Percentiles rank a stretch among this genome's conserved stretches.
Evolutionary conservation across 1,139 yeast genomes (phyloP).

Genomic region (Blastobotrys arbuscula): DNA sequence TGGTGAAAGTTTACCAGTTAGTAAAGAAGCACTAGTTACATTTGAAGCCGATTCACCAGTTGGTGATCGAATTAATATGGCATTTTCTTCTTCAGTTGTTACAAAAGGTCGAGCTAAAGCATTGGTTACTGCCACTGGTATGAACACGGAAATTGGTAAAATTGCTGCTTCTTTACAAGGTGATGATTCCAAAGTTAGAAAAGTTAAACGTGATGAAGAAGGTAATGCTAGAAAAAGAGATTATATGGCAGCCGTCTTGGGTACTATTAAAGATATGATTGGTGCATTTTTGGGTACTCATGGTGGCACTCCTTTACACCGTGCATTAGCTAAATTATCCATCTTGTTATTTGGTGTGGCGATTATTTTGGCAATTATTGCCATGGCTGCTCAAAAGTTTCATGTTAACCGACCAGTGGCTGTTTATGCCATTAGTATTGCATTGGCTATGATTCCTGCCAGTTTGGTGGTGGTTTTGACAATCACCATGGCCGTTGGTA

Average conservation of each 20-base stretch:
- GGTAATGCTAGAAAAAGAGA: slow-evolving; percentile 42
- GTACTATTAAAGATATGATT: slow-evolving; percentile 46
- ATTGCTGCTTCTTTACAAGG: slow-evolving; percentile 61
- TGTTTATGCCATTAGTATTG: slow-evolving; percentile 77
- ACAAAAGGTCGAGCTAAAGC: slow-evolving; percentile 76
- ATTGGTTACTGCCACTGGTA: slow-evolving; percentile 60
- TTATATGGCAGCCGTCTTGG: slow-evolving; percentile 43
- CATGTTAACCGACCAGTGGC: slow-evolving; percentile 66
- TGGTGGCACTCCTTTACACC: slow-evolving; percentile 72
- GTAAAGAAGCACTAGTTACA: slow-evolving; percentile 44
- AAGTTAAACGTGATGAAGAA: slow-evolving; percentile 34
- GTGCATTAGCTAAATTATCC: slow-evolving; percentile 65
- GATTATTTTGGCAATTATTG: slow-evolving; percentile 69
- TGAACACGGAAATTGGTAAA: slow-evolving; percentile 69
- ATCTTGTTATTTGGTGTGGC: slow-evolving; percentile 64
- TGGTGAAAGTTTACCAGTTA: slow-evolving; percentile 76
- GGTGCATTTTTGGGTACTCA: slow-evolving; percentile 70
- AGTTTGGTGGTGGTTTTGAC: slow-evolving; percentile 56
- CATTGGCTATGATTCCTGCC: slow-evolving; percentile 70
- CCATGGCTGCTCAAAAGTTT: slow-evolving; percentile 73
- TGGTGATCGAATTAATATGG: slow-evolving; percentile 74
- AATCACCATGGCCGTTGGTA: slow-evolving; percentile 83
- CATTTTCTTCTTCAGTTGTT: slow-evolving; percentile 63
- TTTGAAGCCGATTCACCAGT: slow-evolving; percentile 53
- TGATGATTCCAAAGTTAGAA: slow-evolving; percentile 33